Evolutionary conservation across 345 rosid genomes (phyloP).

Genomic region (Euclidium syriacum): DNA sequence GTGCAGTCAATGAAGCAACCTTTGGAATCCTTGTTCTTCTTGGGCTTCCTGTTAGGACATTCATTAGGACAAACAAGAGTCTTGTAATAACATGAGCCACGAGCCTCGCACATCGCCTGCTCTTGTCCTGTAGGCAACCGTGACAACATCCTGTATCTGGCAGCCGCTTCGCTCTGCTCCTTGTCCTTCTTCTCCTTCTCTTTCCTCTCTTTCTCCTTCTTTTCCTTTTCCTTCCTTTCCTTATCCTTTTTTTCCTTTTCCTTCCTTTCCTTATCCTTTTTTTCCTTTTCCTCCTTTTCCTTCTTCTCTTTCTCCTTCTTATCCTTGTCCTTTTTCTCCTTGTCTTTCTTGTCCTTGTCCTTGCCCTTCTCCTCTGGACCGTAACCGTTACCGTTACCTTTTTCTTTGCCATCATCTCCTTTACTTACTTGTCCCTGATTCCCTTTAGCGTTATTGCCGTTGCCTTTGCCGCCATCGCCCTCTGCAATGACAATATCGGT

Average conservation of each 20-base stretch:
- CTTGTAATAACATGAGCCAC: slow-evolving; percentile 37
- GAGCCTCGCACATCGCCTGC: slow-evolving; percentile 37
- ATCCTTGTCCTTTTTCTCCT: neutral
- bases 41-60: slow-evolving; percentile 66
- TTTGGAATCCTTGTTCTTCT: slow-evolving; percentile 51
- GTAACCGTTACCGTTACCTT: neutral
- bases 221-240: slow-evolving; percentile 13
- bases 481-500: slow-evolving; percentile 28
- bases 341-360: neutral
- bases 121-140: slow-evolving; percentile 44
- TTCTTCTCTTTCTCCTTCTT: slow-evolving; percentile 1
- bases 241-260: slow-evolving; percentile 5
- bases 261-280: slow-evolving; percentile 1
- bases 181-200: slow-evolving; percentile 26
- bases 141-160: slow-evolving; percentile 29
- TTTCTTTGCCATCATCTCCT: slow-evolving; percentile 10
- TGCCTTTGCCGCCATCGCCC: slow-evolving; percentile 20
- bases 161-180: slow-evolving; percentile 28
- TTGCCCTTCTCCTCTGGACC: slow-evolving; percentile 12
- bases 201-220: slow-evolving; percentile 19
- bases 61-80: slow-evolving; percentile 57
- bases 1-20: slow-evolving; percentile 70
- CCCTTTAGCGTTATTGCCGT: slow-evolving; percentile 5
- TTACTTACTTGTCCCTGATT: slow-evolving; percentile 12
- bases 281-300: neutral